Percentiles rank a stretch among this genome's conserved stretches.
These are phyloP conservation scores for Penicillium sp. DNA, from an alignment of 2,329 filamentous ascomycete genomes.

Conservation along the genomic window DNA sequence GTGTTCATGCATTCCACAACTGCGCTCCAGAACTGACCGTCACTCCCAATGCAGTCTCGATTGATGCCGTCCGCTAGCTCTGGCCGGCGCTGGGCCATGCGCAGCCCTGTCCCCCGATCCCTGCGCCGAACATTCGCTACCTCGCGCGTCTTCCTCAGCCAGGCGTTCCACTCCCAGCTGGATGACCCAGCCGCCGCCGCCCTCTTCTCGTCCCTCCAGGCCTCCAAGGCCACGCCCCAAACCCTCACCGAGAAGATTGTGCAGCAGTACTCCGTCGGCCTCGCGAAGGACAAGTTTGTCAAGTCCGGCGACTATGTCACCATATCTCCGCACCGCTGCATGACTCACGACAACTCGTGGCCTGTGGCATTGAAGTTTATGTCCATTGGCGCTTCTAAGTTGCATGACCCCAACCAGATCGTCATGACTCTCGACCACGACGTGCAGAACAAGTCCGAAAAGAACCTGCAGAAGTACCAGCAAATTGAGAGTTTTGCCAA, in stretches of 20 bases:
- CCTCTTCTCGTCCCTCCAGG: constrained; percentile 72
- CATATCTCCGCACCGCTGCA: constrained; percentile 67
- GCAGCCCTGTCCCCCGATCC: constrained; percentile 23
- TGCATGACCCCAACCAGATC: constrained; percentile 70
- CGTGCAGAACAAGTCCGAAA: constrained; percentile 75
- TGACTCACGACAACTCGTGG: constrained; percentile 86
- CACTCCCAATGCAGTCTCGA: constrained; percentile 14
- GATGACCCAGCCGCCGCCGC: constrained; percentile 63
- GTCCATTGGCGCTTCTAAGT: constrained; percentile 72
- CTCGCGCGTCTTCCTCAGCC: constrained; percentile 36
- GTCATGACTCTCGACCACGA: constrained; percentile 87
- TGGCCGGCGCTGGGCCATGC: constrained; percentile 22
- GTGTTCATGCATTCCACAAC: not conserved
- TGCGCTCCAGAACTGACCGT: not conserved
- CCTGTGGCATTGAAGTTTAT: constrained; percentile 77
- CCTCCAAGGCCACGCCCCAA: constrained; percentile 57
- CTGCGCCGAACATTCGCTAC: constrained; percentile 32
- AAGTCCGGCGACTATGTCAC: constrained; percentile 80
- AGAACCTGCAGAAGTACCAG: constrained; percentile 78
- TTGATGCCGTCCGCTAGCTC: constrained; percentile 14
- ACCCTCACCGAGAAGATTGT: constrained; percentile 93
- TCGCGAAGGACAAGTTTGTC: constrained; percentile 72
- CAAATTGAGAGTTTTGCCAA: constrained; percentile 80
- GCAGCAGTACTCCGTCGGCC: constrained; percentile 73
- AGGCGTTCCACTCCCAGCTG: constrained; percentile 64